A percentile compares a stretch with the other conserved stretches of the same genome.
Evolutionary conservation across 345 rosid species (phyloP).

Genomic region (Cardamine occulta): DNA sequence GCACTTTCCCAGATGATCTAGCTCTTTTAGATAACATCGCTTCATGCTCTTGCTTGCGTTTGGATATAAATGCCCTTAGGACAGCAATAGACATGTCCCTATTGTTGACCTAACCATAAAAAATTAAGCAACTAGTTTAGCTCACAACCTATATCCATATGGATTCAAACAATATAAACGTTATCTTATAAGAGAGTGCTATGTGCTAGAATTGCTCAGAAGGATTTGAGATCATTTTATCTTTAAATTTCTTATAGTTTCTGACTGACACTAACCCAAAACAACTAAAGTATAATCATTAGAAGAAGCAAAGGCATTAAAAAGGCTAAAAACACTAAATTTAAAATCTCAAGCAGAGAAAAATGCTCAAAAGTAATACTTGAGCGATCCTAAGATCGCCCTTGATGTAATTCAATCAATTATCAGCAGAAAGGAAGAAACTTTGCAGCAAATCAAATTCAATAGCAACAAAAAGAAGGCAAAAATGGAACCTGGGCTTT

Average conservation of each 20-base stretch:
- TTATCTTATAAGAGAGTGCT: neutral
- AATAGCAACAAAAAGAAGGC: neutral
- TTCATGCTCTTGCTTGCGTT: constrained; percentile 78
- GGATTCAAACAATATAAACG: neutral
- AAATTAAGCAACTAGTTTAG: constrained; percentile 19
- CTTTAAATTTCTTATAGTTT: neutral
- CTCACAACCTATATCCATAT: constrained; percentile 2
- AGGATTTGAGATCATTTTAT: neutral
- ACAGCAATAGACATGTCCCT: constrained; percentile 96
- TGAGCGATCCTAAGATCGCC: neutral
- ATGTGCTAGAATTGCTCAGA: neutral
- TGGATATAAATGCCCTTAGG: constrained; percentile 72
- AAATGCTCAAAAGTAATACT: neutral
- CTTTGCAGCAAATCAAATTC: constrained; percentile 19
- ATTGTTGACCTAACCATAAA: constrained; percentile 75
- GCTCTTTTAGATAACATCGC: constrained; percentile 62
- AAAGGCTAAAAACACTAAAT: neutral
- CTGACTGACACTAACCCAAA: neutral
- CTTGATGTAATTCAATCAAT: constrained; percentile 21
- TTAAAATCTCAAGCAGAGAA: constrained; percentile 5
- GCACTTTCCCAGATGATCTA: constrained; percentile 54
- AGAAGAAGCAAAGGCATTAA: neutral
- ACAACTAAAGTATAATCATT: neutral
- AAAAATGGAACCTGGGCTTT: constrained; percentile 73
- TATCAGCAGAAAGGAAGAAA: constrained; percentile 9